Conservation (phyloP, 345 rosid genomes). For the Citrus trifoliata region DNA sequence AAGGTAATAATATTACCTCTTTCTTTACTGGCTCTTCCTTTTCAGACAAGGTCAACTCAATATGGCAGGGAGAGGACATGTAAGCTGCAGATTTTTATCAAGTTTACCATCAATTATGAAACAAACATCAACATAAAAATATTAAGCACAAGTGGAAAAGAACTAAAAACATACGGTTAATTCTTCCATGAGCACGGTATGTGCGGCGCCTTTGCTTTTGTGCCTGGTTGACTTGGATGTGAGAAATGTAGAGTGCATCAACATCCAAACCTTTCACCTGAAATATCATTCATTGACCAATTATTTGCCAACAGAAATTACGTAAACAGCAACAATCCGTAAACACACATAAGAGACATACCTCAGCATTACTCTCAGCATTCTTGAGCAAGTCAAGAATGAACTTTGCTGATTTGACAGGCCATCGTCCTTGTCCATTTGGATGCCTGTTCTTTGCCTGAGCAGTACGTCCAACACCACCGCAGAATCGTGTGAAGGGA, state of each 20-base stretch:
- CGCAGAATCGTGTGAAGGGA: constrained; percentile 94
- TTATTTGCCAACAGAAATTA: neutral
- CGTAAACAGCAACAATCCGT: neutral
- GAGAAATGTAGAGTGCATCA: constrained; percentile 74
- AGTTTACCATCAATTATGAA: neutral
- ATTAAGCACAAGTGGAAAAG: neutral
- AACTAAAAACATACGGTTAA: constrained; percentile 58
- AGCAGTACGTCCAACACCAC: constrained; percentile 99
- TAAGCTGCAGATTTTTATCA: constrained; percentile 49
- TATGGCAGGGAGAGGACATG: constrained; percentile 97
- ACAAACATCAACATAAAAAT: neutral
- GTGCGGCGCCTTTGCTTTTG: constrained; percentile 93
- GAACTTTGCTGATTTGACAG: constrained; percentile 79
- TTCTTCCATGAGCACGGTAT: constrained; percentile 98
- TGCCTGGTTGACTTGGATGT: constrained; percentile 96
- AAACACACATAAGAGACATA: constrained; percentile 1
- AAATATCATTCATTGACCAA: neutral
- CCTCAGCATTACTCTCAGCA: constrained; percentile 98
- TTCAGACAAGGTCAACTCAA: constrained; percentile 82
- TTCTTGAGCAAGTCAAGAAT: constrained; percentile 90
- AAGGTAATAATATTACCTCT: constrained; percentile 53
- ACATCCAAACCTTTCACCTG: constrained; percentile 99
- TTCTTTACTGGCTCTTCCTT: constrained; percentile 93
- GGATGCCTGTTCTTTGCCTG: constrained; percentile 98
- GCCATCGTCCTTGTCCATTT: constrained; percentile 99